phyloP scores from a whole-genome alignment of 495 filamentous ascomycete genomes.

The Neurospora sp. region DNA sequence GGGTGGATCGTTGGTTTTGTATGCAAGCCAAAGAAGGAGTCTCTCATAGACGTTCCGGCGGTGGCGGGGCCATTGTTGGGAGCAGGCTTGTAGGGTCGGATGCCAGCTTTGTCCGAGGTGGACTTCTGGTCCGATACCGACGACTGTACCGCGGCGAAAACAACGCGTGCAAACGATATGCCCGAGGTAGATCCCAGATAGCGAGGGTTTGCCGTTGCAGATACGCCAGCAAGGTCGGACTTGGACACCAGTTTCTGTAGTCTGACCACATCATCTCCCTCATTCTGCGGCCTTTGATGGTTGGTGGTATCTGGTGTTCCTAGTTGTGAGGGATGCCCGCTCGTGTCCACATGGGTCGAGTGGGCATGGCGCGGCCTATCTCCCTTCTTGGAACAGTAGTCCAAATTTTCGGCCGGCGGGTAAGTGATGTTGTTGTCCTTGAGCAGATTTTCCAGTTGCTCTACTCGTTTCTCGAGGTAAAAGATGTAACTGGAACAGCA shows the following conservation, averaged over 20 bases:
- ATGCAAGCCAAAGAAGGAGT: slow-evolving; percentile 91
- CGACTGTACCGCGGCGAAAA: slow-evolving; percentile 88
- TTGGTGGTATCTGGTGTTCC: slow-evolving; percentile 15
- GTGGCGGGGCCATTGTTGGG: slow-evolving; percentile 25
- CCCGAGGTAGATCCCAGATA: slow-evolving; percentile 81
- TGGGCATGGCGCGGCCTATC: slow-evolving; percentile 32
- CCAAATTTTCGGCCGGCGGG: slow-evolving; percentile 66
- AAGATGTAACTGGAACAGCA: slow-evolving; percentile 64
- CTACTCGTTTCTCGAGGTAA: slow-evolving; percentile 79
- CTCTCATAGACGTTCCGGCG: slow-evolving; percentile 68
- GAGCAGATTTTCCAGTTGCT: slow-evolving; percentile 73
- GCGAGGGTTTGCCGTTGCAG: slow-evolving; percentile 64
- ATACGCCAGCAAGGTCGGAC: slow-evolving; percentile 65
- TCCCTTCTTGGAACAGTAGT: slow-evolving; percentile 50
- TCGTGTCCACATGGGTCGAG: slow-evolving; percentile 13
- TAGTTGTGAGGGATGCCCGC: neutral
- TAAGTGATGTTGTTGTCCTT: slow-evolving; percentile 59
- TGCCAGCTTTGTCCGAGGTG: slow-evolving; percentile 40
- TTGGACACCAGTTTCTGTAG: slow-evolving; percentile 56
- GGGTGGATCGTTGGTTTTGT: slow-evolving; percentile 79
- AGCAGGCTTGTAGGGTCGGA: slow-evolving; percentile 31
- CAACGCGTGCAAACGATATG: slow-evolving; percentile 88
- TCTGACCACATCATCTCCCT: slow-evolving; percentile 21
- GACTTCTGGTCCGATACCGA: slow-evolving; percentile 62
- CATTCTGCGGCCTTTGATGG: slow-evolving; percentile 28